Evolutionary conservation across 768 basidiomycete genomes (phyloP).

Genomic region (Mrakia blollopis): DNA sequence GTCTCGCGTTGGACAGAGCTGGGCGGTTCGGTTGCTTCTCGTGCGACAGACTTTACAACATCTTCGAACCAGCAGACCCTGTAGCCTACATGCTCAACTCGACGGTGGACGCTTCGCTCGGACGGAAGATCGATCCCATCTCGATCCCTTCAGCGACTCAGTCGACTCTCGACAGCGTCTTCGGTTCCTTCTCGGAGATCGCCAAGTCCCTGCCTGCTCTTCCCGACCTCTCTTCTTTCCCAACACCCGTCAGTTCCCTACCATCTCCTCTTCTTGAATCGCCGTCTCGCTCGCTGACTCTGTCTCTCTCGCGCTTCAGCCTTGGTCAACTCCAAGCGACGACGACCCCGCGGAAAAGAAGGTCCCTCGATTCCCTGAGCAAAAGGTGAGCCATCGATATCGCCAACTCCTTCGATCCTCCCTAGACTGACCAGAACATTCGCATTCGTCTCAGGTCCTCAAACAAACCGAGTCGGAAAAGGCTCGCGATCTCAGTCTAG

Average conservation of each 20-base stretch:
- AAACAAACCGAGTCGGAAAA: constrained; percentile 36
- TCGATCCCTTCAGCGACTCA: not conserved
- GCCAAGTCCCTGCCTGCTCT: not conserved
- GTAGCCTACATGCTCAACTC: constrained; percentile 48
- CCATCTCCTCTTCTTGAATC: too few relatives aligned
- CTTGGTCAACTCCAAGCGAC: not conserved
- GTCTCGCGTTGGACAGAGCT: constrained; percentile 49
- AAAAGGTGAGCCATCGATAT: not conserved
- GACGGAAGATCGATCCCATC: constrained; percentile 31
- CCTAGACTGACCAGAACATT: not conserved
- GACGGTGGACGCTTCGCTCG: constrained; percentile 46
- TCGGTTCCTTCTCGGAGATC: not conserved
- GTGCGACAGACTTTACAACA: constrained; percentile 43
- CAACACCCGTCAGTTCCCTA: not conserved
- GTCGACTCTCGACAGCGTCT: constrained; percentile 9
- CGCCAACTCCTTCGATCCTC: not conserved
- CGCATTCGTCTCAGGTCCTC: not conserved
- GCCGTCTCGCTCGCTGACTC: not conserved
- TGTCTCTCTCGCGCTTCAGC: not conserved
- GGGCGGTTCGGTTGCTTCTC: constrained; percentile 50
- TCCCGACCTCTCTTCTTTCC: not conserved
- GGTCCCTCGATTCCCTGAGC: not conserved
- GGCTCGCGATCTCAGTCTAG: constrained; percentile 39
- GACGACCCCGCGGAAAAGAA: not conserved
- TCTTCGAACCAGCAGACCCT: constrained; percentile 49